phyloP scores from a whole-genome alignment of 2,329 filamentous ascomycete genomes.

The Mollisia scopiformis region DNA sequence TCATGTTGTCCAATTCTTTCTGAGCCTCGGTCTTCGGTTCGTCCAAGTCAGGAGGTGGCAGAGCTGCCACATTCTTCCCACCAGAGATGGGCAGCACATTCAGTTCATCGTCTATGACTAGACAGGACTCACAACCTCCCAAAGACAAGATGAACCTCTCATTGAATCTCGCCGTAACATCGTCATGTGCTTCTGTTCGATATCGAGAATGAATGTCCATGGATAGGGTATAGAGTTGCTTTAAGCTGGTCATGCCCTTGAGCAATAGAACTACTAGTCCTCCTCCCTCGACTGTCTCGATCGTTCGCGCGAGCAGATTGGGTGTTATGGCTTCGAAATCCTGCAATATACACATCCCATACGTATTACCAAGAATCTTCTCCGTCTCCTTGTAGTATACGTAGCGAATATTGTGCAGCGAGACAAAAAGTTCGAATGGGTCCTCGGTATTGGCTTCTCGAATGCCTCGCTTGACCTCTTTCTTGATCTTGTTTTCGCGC shows the following conservation, averaged over 20 bases:
- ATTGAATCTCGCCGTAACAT: conserved; percentile 96
- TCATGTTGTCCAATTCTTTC: conserved; percentile 81
- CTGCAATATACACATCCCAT: conserved; percentile 97
- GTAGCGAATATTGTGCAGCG: conserved; percentile 96
- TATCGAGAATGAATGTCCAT: conserved; percentile 99
- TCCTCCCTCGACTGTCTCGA: conserved; percentile 97
- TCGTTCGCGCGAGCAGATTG: conserved; percentile 91
- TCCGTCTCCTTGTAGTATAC: conserved; percentile 99
- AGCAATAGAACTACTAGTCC: conserved; percentile 87
- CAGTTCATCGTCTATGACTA: conserved; percentile 96
- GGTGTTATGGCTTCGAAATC: conserved; percentile 98
- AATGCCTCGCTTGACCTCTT: conserved; percentile 93
- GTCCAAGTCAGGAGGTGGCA: conserved; percentile 77
- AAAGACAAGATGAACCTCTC: conserved; percentile 95
- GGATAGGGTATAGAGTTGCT: conserved; percentile 93
- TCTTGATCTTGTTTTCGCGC: conserved; percentile 97
- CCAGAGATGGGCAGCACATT: conserved; percentile 97
- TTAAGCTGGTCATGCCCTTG: conserved; percentile 96
- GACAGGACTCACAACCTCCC: conserved; percentile 90
- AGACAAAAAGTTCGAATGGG: conserved; percentile 96
- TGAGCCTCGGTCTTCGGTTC: conserved; percentile 72
- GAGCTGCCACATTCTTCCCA: conserved; percentile 82
- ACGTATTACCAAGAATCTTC: conserved; percentile 97
- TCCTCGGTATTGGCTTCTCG: conserved; percentile 92
- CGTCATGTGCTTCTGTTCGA: conserved; percentile 91